Evolutionary conservation across 352 stramenopile species (phyloP).

Genomic region (Thalassiosira ordinaria): DNA sequence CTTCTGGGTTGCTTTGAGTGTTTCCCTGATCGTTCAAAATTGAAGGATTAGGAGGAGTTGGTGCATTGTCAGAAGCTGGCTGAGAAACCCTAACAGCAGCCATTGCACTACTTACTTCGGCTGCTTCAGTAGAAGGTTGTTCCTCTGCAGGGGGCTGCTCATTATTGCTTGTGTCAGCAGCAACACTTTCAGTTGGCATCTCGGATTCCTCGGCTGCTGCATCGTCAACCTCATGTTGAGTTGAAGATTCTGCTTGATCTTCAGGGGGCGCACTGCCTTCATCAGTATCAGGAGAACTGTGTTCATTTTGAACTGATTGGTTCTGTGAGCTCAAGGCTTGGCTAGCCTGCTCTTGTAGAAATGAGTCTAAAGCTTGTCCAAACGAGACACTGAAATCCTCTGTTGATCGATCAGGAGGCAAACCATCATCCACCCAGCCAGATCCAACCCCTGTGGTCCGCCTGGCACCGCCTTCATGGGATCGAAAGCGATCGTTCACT

Average conservation of each 20-base stretch:
- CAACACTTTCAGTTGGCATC: background rate
- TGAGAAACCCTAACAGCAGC: constrained; percentile 57
- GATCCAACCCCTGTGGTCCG: constrained; percentile 2
- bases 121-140: constrained; percentile 8
- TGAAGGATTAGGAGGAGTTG: constrained; percentile 20
- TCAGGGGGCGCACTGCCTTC: constrained; percentile 1
- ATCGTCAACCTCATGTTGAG: constrained; percentile 12
- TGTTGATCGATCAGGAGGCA: constrained; percentile 64
- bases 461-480: constrained; percentile 4
- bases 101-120: constrained; percentile 29
- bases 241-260: constrained; percentile 9
- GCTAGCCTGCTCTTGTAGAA: constrained; percentile 34
- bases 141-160: constrained; percentile 7
- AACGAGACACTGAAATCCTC: constrained; percentile 76
- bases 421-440: constrained; percentile 79
- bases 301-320: constrained; percentile 22
- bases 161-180: background rate
- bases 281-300: constrained; percentile 5
- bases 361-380: constrained; percentile 65
- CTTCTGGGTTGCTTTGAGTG: constrained; percentile 1
- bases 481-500: constrained; percentile 51
- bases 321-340: constrained; percentile 15
- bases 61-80: constrained; percentile 28
- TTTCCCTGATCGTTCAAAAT: constrained; percentile 7
- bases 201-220: background rate